Conservation (phyloP, 192 early-diverging fungal species). For the Dispira parvispora region DNA sequence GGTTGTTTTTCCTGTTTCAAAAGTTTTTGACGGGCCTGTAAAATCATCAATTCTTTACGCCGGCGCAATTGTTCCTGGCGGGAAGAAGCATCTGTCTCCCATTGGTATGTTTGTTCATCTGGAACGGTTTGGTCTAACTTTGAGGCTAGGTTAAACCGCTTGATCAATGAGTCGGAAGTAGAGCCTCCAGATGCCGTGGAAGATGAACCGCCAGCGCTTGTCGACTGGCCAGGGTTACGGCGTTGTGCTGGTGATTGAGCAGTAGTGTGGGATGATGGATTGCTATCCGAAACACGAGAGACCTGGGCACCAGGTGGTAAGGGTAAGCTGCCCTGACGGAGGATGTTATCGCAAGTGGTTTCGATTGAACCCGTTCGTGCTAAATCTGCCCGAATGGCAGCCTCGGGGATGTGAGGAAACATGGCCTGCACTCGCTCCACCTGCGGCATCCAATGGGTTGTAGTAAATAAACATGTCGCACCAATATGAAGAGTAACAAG, state of each 20-base stretch:
- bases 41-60: slow-evolving; percentile 51
- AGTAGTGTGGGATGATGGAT: slow-evolving; percentile 7
- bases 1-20: too few species aligned
- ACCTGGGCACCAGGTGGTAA: slow-evolving; percentile 1
- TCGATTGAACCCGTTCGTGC: slow-evolving; percentile 70
- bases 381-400: slow-evolving; percentile 56
- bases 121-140: slow-evolving; percentile 16
- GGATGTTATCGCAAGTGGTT: slow-evolving; percentile 62
- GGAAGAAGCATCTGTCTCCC: slow-evolving; percentile 38
- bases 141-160: slow-evolving; percentile 33
- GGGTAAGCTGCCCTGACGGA: slow-evolving; percentile 42
- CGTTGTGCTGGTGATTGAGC: slow-evolving; percentile 3
- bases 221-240: too few species aligned
- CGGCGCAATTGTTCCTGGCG: slow-evolving; percentile 40
- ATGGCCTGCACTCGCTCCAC: slow-evolving; percentile 57
- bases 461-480: too few species aligned
- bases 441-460: slow-evolving; percentile 12
- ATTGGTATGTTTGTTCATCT: slow-evolving; percentile 36
- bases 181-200: not conserved
- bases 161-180: slow-evolving; percentile 18
- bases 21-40: slow-evolving; percentile 50
- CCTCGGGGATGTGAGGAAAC: slow-evolving; percentile 66
- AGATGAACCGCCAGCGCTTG: not conserved
- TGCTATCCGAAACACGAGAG: not conserved
- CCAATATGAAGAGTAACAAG: too few species aligned